Evolutionary conservation across 257 asterid genomes (phyloP).

Genomic region (Misopates orontium): DNA sequence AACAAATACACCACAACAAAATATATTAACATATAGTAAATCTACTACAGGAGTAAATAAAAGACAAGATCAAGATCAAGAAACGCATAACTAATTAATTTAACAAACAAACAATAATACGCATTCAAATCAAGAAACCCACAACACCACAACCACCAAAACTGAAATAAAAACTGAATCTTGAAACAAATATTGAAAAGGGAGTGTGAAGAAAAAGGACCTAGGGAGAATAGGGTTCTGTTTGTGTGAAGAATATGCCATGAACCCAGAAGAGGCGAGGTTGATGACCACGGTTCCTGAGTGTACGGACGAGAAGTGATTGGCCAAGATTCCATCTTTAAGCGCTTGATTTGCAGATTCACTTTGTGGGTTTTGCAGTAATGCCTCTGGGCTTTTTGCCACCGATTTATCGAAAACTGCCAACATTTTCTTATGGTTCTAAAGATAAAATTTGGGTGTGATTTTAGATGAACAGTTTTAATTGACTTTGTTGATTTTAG

Average conservation of each 20-base stretch:
- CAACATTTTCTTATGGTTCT: constrained; percentile 17
- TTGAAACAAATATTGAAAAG: neutral
- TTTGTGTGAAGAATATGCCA: constrained; percentile 64
- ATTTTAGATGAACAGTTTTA: too few species aligned
- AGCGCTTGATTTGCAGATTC: constrained; percentile 48
- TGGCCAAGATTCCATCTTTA: constrained; percentile 75
- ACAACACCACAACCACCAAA: neutral
- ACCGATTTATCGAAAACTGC: constrained; percentile 29
- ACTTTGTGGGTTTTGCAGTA: constrained; percentile 5
- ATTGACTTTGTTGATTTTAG: too few species aligned
- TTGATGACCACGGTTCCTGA: constrained; percentile 71
- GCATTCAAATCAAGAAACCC: neutral
- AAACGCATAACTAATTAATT: constrained; percentile 22
- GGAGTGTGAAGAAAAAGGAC: constrained; percentile 27
- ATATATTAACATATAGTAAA: too few species aligned
- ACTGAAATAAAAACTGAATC: neutral
- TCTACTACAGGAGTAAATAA: neutral
- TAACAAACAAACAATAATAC: neutral
- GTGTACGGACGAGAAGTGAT: constrained; percentile 58
- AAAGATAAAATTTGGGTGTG: too few species aligned
- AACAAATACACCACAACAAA: too few species aligned
- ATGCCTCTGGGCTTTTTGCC: constrained; percentile 24
- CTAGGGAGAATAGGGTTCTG: constrained; percentile 85
- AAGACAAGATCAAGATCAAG: neutral
- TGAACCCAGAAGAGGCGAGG: constrained; percentile 67